Evolutionary conservation across 129 eudicot species (phyloP).

Genomic region (Helianthus annuus): DNA sequence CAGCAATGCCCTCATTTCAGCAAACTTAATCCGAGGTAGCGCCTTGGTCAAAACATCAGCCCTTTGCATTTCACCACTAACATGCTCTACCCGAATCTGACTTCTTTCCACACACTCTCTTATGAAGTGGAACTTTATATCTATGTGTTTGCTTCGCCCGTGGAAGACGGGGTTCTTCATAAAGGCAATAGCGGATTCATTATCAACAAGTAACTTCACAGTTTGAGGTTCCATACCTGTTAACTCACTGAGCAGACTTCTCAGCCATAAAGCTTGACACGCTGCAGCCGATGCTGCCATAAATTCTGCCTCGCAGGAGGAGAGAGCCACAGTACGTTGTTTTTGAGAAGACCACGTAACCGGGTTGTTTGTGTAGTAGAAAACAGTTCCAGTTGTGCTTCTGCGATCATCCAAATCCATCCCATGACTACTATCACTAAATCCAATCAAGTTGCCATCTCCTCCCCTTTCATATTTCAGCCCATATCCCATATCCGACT

Average conservation of each 20-base stretch:
- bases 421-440: not conserved
- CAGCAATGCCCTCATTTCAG: not conserved
- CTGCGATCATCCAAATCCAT: not conserved
- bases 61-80: not conserved
- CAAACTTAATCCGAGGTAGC: not conserved
- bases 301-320: not conserved
- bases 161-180: not conserved
- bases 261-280: too few relatives aligned
- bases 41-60: not conserved
- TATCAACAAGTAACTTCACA: too few relatives aligned
- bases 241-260: too few relatives aligned
- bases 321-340: not conserved
- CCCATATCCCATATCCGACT: not conserved
- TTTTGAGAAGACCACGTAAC: too few relatives aligned
- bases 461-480: not conserved
- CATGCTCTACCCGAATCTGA: not conserved
- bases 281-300: too few relatives aligned
- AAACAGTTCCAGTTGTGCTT: not conserved
- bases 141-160: too few relatives aligned
- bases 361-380: not conserved
- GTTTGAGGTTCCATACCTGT: too few relatives aligned
- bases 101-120: not conserved
- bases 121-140: not conserved
- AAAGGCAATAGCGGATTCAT: not conserved
- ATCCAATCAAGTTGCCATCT: not conserved